Percentiles rank a stretch among this genome's conserved stretches.
Conservation (phyloP, 345 rosid genomes). For the Aethionema arabicum region DNA sequence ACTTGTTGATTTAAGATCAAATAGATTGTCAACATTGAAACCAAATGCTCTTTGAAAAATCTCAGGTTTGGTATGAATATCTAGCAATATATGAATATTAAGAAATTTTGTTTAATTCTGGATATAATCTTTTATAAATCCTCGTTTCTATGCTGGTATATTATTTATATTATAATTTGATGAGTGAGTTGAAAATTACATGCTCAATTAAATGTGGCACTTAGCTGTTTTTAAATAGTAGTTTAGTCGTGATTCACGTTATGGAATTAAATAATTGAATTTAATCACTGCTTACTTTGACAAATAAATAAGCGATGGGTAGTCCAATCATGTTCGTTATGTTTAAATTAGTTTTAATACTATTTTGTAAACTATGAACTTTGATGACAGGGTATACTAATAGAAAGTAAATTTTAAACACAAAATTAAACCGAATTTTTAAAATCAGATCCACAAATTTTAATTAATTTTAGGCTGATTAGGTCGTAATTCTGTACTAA, state of each 20-base stretch:
- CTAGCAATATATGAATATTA: no score
- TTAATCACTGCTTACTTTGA: slow-evolving; percentile 13
- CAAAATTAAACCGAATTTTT: no score
- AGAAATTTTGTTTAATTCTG: no score
- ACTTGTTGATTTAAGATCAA: not conserved
- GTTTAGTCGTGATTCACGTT: slow-evolving; percentile 25
- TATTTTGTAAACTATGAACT: no score
- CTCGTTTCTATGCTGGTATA: slow-evolving; percentile 24
- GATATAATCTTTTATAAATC: not conserved
- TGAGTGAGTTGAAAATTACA: slow-evolving; percentile 8
- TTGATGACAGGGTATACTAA: no score
- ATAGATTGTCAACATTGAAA: not conserved
- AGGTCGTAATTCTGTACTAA: no score
- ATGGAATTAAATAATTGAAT: slow-evolving; percentile 3
- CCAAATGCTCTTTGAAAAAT: no score
- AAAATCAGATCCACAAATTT: no score
- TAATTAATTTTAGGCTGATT: no score
- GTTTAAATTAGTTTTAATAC: not conserved
- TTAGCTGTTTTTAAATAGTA: slow-evolving; percentile 8
- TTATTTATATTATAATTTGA: not conserved
- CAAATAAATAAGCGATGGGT: not conserved
- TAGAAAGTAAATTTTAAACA: no score
- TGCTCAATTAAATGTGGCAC: slow-evolving; percentile 5
- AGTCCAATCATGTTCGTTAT: slow-evolving; percentile 10
- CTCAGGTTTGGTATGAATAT: no score